Evolutionary conservation across 768 basidiomycete species (phyloP).

Genomic region (Boletus sp.): DNA sequence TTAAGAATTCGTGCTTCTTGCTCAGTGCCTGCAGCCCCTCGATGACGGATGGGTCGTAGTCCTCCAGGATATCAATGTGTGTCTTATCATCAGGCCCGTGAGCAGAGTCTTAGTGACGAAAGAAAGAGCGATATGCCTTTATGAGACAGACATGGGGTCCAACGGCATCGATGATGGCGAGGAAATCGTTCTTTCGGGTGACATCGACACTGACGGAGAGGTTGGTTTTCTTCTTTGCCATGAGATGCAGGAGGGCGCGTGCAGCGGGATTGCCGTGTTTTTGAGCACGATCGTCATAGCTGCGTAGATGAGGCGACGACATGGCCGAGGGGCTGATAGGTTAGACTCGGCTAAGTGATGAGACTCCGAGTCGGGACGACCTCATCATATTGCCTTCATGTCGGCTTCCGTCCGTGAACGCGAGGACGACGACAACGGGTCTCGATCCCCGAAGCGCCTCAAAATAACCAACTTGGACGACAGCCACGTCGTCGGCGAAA

Average conservation of each 20-base stretch:
- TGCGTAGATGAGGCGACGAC: slow-evolving; percentile 42
- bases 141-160: slow-evolving; percentile 90
- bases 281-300: slow-evolving; percentile 61
- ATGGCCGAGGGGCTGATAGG: slow-evolving; percentile 9
- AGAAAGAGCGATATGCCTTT: slow-evolving; percentile 59
- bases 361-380: too few relatives aligned
- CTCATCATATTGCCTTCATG: slow-evolving; percentile 17
- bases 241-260: slow-evolving; percentile 70
- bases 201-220: slow-evolving; percentile 97
- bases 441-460: slow-evolving; percentile 39
- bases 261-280: slow-evolving; percentile 74
- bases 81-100: slow-evolving; percentile 57
- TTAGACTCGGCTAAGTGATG: too few relatives aligned
- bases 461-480: slow-evolving; percentile 31
- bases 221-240: slow-evolving; percentile 86
- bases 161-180: slow-evolving; percentile 84
- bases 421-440: slow-evolving; percentile 44
- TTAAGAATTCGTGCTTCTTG: slow-evolving; percentile 84
- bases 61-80: slow-evolving; percentile 93
- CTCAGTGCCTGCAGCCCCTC: slow-evolving; percentile 68
- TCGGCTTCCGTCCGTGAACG: slow-evolving; percentile 43
- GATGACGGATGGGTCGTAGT: slow-evolving; percentile 77
- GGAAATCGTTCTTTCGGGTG: slow-evolving; percentile 70
- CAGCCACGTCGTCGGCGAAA: slow-evolving; percentile 4
- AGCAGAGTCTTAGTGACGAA: slow-evolving; percentile 16